Evolutionary conservation across 2,329 filamentous ascomycete genomes (phyloP), one percentile per base, ranked within the genome.

Genomic region (Colletotrichum navitas): DNA sequence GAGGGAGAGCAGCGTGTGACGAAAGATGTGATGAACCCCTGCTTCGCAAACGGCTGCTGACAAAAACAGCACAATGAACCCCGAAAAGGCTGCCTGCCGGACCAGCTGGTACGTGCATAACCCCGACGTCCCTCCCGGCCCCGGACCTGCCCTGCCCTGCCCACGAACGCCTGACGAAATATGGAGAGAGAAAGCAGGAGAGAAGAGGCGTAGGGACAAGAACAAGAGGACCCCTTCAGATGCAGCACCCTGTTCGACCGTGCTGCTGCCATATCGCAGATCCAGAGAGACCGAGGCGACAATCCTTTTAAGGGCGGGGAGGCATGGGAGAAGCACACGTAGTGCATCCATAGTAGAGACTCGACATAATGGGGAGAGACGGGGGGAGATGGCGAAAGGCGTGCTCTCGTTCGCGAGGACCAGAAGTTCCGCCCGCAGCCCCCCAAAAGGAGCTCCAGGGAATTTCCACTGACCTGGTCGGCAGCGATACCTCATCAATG

Each of bases 401-500:
- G 59, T 32, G 43, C 47, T n/a, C 45, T 62, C n/a, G n/a, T 24
- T 41, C 49, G 63, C 63, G 59, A 41, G 49, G 63, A 36, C 45
- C 65, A 58, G 26, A 29, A 18, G 51, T 71, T 54, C 65, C 65
- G 59, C 65, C 43, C 56, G 52, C 51, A 47, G 58, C 67, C 59
- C 39, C 45, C 43, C 58, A 36, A 52, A 51, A 62, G 24, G 54
- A 36, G 54, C 34, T 52, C 45, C 36, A 39, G 14, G 11, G 49
- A 32, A 16, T 39, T n/a, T 32, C 45, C 47, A 32, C 24, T 39
- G n/a, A 24, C 45, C 60, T 29, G 32, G 34, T 59, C 54, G 64
- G 69, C 66, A 64, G 39, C 63, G 69, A 72, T 60, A 72, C 60
- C 63, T 72, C 69, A 69, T 64, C 59, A 72, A 69, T 52, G 29